Conservation (phyloP, 768 basidiomycete species). For the Rhodocollybia butyracea region DNA sequence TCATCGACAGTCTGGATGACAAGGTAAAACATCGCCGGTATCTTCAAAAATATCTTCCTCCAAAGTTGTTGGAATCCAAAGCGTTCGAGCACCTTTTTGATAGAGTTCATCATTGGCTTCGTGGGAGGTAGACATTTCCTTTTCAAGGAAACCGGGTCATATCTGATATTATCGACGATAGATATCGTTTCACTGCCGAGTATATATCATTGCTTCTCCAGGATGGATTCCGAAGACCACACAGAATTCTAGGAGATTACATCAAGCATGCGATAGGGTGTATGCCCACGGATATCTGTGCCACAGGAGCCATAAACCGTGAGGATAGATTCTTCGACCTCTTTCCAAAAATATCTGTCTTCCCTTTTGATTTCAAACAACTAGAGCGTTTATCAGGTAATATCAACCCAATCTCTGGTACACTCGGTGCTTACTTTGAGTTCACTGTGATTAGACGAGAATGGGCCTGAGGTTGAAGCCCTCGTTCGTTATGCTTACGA, state of each 20-base stretch:
- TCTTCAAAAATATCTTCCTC: slow-evolving; percentile 35
- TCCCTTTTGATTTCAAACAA: background rate
- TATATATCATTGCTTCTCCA: slow-evolving; percentile 37
- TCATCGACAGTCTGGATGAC: background rate
- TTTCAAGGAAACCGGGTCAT: background rate
- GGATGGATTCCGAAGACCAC: slow-evolving; percentile 36
- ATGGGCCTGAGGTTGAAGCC: background rate
- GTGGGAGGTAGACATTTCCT: slow-evolving; percentile 32
- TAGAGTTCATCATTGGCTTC: slow-evolving; percentile 42
- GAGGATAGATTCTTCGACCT: background rate
- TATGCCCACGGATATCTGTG: slow-evolving; percentile 35
- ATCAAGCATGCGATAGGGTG: slow-evolving; percentile 38
- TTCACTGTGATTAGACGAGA: background rate
- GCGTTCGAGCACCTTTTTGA: slow-evolving; percentile 32
- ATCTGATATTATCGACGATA: slow-evolving; percentile 10
- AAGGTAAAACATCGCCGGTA: slow-evolving; percentile 29
- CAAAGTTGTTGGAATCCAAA: slow-evolving; percentile 21
- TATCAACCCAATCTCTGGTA: no score
- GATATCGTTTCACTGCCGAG: slow-evolving; percentile 45
- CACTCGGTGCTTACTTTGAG: background rate
- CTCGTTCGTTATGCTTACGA: slow-evolving; percentile 31
- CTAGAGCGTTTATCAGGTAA: no score
- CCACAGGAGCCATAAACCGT: slow-evolving; percentile 35
- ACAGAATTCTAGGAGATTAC: slow-evolving; percentile 38
- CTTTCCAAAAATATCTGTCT: background rate